Percentiles rank a stretch among this genome's conserved stretches.
Conservation (phyloP, 768 basidiomycete species). For the Mycena kentingensis region DNA sequence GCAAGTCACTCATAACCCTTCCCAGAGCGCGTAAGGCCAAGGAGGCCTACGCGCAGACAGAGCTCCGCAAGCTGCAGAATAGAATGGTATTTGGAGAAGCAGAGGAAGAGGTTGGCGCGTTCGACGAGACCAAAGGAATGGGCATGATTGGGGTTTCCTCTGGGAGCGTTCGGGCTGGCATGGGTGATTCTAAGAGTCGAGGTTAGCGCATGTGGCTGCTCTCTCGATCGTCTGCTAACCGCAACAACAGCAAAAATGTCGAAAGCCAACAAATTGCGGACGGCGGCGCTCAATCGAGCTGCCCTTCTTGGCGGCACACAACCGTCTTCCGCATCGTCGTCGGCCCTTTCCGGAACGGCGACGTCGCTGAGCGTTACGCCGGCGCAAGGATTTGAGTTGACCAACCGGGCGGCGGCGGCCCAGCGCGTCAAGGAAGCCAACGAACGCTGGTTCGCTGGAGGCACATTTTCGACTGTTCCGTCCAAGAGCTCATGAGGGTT, state of each 20-base stretch:
- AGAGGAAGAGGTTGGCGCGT: constrained; percentile 94
- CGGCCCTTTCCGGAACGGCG: constrained; percentile 88
- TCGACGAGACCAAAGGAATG: constrained; percentile 96
- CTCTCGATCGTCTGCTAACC: background rate
- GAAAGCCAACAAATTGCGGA: constrained; percentile 89
- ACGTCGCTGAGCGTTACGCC: constrained; percentile 95
- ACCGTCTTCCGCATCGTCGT: constrained; percentile 85
- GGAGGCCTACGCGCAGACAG: constrained; percentile 96
- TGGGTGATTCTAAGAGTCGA: constrained; percentile 88
- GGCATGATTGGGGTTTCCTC: constrained; percentile 92
- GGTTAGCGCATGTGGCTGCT: constrained; percentile 50
- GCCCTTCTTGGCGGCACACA: constrained; percentile 55
- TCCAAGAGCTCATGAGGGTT: constrained; percentile 41
- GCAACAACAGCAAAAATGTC: constrained; percentile 84
- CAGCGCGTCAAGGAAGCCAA: constrained; percentile 93
- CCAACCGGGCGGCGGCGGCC: constrained; percentile 85
- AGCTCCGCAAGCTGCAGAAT: constrained; percentile 95
- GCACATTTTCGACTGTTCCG: constrained; percentile 79
- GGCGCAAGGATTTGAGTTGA: constrained; percentile 95
- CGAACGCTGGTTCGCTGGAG: constrained; percentile 92
- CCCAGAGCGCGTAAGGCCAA: constrained; percentile 94
- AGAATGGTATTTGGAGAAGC: constrained; percentile 94
- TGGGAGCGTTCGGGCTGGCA: constrained; percentile 86
- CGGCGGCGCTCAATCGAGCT: constrained; percentile 78
- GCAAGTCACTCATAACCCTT: constrained; percentile 1